Base-by-base conservation (phyloP, 345 rosid species). In the Passiflora organensis region DNA sequence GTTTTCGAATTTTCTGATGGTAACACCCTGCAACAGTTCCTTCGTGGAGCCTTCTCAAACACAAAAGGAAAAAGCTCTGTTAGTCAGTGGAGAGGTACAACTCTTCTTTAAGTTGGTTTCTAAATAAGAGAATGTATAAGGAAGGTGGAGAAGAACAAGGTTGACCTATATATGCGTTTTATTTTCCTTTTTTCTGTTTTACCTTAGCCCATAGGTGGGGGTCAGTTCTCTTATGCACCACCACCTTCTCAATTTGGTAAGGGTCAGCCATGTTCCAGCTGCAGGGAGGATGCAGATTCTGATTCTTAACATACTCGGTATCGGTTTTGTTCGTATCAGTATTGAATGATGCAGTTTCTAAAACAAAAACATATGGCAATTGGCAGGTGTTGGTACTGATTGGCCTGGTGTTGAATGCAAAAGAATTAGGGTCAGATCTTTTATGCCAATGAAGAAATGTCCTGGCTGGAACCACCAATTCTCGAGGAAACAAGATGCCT, bases 361-460 rank as follows among this genome's bases (percentile, higher is more conserved):
- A 45, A 56, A 60, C 70, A 36, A 74, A 89, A 6, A 78, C 67
- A 1, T 63, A 80, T 0, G 95, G 86, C 46, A 62, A 78, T 16
- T 84, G 77, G 54, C 97, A 89, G 11, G 57, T 17, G 50, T 51
- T 60, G 13, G 28, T 54, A 43, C 56, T 50, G 1, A 76, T 15
- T 2, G 76, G 77, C 10, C 94, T 83, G 4, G 87, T 78, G 37
- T 84, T 90, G 63, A 84, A 84, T 0, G 90, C 38, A 25, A 65
- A 81, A 16, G 62, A 69, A 10, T 39, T 32, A 0, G 50, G 65
- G 11, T 77, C 85, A 0, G 73, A 60, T 3, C 16, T 67, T 52
- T 28, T 70, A 25, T 79, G 68, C 97, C 94, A 90, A 13, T 78
- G 75, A 14, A 80, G 49, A 58, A 84, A 87, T 0, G 97, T 90